Evolutionary conservation across 2,329 filamentous ascomycete genomes (phyloP), one percentile per base, ranked within the genome.

Genomic region (Colletotrichum coccodes): DNA sequence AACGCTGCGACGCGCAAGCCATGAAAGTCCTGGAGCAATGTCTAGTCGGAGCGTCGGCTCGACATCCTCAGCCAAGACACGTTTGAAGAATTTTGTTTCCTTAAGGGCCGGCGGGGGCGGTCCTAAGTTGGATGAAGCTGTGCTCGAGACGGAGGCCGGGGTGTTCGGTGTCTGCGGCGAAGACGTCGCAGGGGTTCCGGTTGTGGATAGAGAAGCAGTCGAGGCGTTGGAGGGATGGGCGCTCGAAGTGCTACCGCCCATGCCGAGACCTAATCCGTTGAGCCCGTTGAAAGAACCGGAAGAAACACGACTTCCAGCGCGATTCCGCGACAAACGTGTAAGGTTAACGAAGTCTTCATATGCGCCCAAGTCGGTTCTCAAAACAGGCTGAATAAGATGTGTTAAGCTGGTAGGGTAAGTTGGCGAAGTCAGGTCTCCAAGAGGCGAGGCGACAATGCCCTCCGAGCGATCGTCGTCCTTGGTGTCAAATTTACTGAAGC

Each of bases 51-150:
- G 83, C 0, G 96, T 97, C 0, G 96, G 96, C 77, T 99, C 96
- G 64, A 99, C 94, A 76, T 99, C 96, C 79, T 99, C 96, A 23
- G 89, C 87, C 30, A 98, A 81, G 6, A 91, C 91, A 53, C 96
- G 91, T 82, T 98, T 98, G 83, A 95, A 99, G 77, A 98, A 99
- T 72, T 92, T 94, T 32, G 92, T 94, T 64, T 98, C 96, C 76
- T 96, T 97, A 46, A 99, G 82, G 5, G 91, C 90, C 3, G 88
- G 90, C 38, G 88, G 71, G 28, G 76, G 77, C 14, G 75, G 71
- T 18, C 71, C 70, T 12, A 76, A 73, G 38, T 79, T 73, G 28
- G 76, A 75, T 3, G 86, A 86, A 54, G 76, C 77, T 14, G 80
- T 77, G 73, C 86, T 88, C 44, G 82, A 75, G 8, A 79, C 85